These are phyloP conservation scores for Ilyonectria robusta DNA, from an alignment of 2,329 filamentous ascomycete genomes.

Conservation along the genomic window DNA sequence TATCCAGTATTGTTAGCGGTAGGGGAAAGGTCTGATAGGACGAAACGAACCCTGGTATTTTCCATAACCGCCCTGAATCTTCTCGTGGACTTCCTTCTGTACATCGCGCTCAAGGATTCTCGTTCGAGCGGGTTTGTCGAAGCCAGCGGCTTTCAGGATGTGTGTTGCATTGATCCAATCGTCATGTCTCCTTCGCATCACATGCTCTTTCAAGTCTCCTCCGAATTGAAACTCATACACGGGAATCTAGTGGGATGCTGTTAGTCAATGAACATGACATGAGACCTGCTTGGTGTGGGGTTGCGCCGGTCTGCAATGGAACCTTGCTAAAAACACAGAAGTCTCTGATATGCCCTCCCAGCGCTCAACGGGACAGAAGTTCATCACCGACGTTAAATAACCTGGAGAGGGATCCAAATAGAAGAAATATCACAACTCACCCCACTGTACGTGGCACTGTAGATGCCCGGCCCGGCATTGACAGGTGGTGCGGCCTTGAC, in stretches of 20 bases:
- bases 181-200: conserved; percentile 94
- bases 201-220: conserved; percentile 83
- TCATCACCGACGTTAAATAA: background rate
- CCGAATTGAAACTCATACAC: conserved; percentile 95
- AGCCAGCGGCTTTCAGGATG: conserved; percentile 95
- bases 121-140: conserved; percentile 96
- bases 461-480: conserved; percentile 65
- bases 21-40: background rate
- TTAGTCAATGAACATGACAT: conserved; percentile 17
- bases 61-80: conserved; percentile 97
- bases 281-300: background rate
- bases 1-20: conserved; percentile 52
- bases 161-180: conserved; percentile 99
- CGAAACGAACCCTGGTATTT: conserved; percentile 87
- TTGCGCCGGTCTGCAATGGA: conserved; percentile 5
- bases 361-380: background rate
- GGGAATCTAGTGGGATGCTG: conserved; percentile 75
- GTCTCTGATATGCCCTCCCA: conserved; percentile 8
- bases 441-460: conserved; percentile 79
- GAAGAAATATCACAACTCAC: conserved; percentile 60
- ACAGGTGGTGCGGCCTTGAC: conserved; percentile 58
- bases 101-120: conserved; percentile 96
- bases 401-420: background rate
- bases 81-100: conserved; percentile 96
- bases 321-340: conserved; percentile 15